Evolutionary conservation across 2,329 filamentous ascomycete species (phyloP).

Genomic region (Phialophora expanda): DNA sequence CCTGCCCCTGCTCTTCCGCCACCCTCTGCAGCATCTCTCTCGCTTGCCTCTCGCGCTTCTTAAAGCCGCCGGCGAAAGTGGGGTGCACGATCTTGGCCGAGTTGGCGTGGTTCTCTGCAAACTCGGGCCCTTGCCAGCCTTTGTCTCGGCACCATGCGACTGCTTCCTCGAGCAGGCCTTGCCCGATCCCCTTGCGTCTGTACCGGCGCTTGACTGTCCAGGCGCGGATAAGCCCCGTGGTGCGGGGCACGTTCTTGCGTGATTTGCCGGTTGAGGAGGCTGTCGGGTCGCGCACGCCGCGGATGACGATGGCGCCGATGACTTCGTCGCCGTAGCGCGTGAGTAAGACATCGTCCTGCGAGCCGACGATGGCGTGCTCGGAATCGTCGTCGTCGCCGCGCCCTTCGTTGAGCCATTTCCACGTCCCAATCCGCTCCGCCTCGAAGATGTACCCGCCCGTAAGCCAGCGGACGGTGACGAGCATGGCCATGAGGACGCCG

Average conservation of each 20-base stretch:
- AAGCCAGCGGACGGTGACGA: conserved; percentile 66
- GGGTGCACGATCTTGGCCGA: conserved; percentile 65
- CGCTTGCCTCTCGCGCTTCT: conserved; percentile 64
- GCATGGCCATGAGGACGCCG: conserved; percentile 66
- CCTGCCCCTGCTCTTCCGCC: conserved; percentile 21
- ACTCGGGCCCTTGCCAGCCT: conserved; percentile 72
- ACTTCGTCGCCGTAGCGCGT: conserved; percentile 71
- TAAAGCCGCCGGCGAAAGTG: conserved; percentile 65
- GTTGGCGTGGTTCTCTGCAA: conserved; percentile 80
- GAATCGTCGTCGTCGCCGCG: conserved; percentile 39
- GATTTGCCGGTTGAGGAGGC: conserved; percentile 21
- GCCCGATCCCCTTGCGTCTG: conserved; percentile 73
- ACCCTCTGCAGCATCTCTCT: conserved; percentile 45
- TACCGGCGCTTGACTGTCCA: conserved; percentile 79
- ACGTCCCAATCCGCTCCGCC: conserved; percentile 64
- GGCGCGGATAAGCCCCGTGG: conserved; percentile 63
- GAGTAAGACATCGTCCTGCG: conserved; percentile 66
- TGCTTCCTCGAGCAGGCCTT: conserved; percentile 73
- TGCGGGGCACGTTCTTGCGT: conserved; percentile 26
- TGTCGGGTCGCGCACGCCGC: conserved; percentile 33
- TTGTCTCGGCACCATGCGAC: conserved; percentile 70
- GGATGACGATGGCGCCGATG: conserved; percentile 72
- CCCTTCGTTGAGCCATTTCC: conserved; percentile 64
- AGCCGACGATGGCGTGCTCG: conserved; percentile 45
- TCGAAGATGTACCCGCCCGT: conserved; percentile 66